Base-by-base conservation (phyloP, 805 yeast genomes). In the Wickerhamomyces sydowiorum region DNA sequence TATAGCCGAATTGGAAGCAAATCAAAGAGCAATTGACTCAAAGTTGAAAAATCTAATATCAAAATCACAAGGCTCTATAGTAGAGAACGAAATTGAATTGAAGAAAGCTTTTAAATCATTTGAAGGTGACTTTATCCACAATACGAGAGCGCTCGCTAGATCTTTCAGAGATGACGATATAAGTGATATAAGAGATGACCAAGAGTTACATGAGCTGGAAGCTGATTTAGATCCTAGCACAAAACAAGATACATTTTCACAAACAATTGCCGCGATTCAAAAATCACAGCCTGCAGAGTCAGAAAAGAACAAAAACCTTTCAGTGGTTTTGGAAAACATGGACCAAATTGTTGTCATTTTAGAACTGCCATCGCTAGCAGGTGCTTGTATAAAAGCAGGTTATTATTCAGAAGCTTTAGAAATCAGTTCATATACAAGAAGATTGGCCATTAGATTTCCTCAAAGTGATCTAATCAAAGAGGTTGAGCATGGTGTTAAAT, bases 321-420 rank as follows among this genome's bases (percentile, higher is more conserved):
- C 70, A 3, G 49, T 54, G 4, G 72, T 82, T 23, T 63, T 80
- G 33, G 71, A 72, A 37, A 82, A 84, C 50, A 73, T 88, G 54
- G 89, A 82, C 47, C 76, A 80, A 31, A 70, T 90, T 10, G 73
- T 83, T 46, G 96, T 86, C 52, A 73, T 90, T 9, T 66, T 91
- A 50, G 96, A 87, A 55, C 65, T 93, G 27, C 97, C 99, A 1
- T 73, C 95, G 2, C 60, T 91, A 37, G 80, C 91, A 27, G 73
- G 80, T 37, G 79, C 90, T n/a, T 87, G 97, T 61, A 86, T 90
- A 10, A 71, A 78, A 37, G 82, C 84, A 37, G 96, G 96, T 0
- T 86, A 85, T 54, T 93, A 90, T 57, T 84, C 88, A 27, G 96
- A 89, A 54, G 89, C 96, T 9, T 73, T 91, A 28, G 96, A 91